Evolutionary conservation across 208 protist species (phyloP), one percentile per base, ranked within the genome.

Genomic region (Perkinsela sp.): DNA sequence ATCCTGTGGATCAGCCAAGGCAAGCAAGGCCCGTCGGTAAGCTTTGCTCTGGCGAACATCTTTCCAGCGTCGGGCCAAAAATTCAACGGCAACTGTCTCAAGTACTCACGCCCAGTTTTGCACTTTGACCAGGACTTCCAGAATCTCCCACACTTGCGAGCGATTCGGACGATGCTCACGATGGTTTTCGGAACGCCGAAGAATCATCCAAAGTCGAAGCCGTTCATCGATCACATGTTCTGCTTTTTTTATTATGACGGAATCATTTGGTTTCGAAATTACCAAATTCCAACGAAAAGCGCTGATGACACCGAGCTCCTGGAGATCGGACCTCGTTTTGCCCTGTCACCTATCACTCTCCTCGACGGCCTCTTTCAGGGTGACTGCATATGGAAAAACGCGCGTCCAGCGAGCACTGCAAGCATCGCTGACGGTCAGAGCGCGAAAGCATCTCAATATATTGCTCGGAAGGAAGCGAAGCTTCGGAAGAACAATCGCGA

Each of bases 201-300:
- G 40, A 83, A 87, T 65, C 94, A 98, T 78, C 90, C 91, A 32
- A 95, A 95, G 71, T 93, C 84, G 68, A 98, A 98, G 77, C 95
- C 96, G 2, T 98, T 98, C 75, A 74, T 98, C 31, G 95, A 99
- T 76, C 95, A 96, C 76, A 86, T 97, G 65, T 82, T 97, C 66
- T 82, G 75, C 31, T 99, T 99, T 75, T 93, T 88, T 73, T 87
- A 92, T 70, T 81, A 94, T 29, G 95, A 99, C 72, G 74, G 81
- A 32, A 87, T 90, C 69, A 94, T 99, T 68, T 98, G 94, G 95
- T 95, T 99, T 70, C 83, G 96, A 66, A 92, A 98, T 78, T 99
- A 97, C 74, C 96, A 98, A 79, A 94, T 97, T 31, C 72, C 77
- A 22, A 57, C 73, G 48, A 78, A 28, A 1, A 65, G 13, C 73